Evolutionary conservation across 352 stramenopile species (phyloP).

Genomic region (Stramenopiles sp.): DNA sequence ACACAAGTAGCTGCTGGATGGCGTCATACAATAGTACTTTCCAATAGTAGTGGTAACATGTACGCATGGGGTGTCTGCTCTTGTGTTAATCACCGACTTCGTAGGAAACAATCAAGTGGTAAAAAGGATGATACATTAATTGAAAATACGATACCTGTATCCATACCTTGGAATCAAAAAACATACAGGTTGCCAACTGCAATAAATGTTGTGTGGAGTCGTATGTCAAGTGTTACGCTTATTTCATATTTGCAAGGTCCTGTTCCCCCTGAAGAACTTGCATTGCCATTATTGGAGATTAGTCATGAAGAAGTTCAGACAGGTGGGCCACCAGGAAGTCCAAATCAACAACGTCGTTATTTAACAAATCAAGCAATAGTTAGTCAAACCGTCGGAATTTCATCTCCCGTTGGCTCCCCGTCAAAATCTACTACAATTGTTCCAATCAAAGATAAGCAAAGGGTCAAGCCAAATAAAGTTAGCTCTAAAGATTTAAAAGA

Average conservation of each 20-base stretch:
- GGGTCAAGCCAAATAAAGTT: neutral
- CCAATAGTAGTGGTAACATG: neutral
- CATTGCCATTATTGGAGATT: neutral
- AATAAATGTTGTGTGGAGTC: neutral
- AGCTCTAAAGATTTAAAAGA: slow-evolving; percentile 1
- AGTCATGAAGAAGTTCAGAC: no score
- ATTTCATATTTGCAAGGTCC: neutral
- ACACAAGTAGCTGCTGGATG: slow-evolving; percentile 3
- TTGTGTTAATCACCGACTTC: neutral
- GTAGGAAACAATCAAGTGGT: neutral
- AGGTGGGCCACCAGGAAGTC: neutral
- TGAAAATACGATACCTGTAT: neutral
- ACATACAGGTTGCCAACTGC: neutral
- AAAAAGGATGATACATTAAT: neutral
- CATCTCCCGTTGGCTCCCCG: no score
- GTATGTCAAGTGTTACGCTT: neutral
- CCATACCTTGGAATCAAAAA: neutral
- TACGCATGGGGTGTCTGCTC: neutral
- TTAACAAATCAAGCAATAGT: neutral
- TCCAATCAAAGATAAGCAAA: neutral
- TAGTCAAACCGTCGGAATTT: no score
- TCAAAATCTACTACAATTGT: no score
- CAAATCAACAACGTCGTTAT: neutral
- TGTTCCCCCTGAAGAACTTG: neutral
- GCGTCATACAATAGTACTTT: neutral